Evolutionary conservation across 1,284 basidiomycete species (phyloP).

Genomic region (Blastosporella zonata): DNA sequence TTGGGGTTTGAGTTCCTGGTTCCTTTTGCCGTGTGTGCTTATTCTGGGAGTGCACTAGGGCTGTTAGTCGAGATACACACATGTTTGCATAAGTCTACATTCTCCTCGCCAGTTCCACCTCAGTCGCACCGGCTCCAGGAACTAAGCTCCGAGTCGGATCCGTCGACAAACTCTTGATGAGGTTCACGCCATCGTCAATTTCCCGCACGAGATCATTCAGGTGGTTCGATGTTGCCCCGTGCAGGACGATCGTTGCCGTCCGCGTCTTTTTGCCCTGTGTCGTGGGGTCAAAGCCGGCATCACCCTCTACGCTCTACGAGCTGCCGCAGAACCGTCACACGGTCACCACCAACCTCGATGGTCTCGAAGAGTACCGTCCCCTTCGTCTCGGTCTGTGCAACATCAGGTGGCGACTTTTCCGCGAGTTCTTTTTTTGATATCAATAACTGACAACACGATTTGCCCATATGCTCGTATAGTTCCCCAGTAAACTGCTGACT

Average conservation of each 20-base stretch:
- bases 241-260: slow-evolving; percentile 91
- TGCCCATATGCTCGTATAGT: no score
- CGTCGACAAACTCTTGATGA: slow-evolving; percentile 91
- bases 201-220: slow-evolving; percentile 96
- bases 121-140: slow-evolving; percentile 92
- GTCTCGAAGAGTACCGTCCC: slow-evolving; percentile 98
- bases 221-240: slow-evolving; percentile 95
- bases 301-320: slow-evolving; percentile 59
- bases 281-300: slow-evolving; percentile 54
- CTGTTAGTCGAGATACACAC: no score
- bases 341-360: slow-evolving; percentile 95
- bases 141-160: slow-evolving; percentile 90
- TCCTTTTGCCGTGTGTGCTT: no score
- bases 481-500: no score
- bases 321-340: slow-evolving; percentile 95
- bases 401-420: slow-evolving; percentile 92
- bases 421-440: slow-evolving; percentile 74
- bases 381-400: slow-evolving; percentile 98
- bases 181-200: slow-evolving; percentile 96
- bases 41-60: no score
- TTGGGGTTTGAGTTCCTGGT: no score
- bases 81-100: slow-evolving; percentile 88
- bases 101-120: slow-evolving; percentile 85
- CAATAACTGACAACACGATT: not conserved
- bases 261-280: slow-evolving; percentile 64